Evolutionary conservation across 306 rosid genomes (phyloP).

Genomic region (Luffa acutangula): DNA sequence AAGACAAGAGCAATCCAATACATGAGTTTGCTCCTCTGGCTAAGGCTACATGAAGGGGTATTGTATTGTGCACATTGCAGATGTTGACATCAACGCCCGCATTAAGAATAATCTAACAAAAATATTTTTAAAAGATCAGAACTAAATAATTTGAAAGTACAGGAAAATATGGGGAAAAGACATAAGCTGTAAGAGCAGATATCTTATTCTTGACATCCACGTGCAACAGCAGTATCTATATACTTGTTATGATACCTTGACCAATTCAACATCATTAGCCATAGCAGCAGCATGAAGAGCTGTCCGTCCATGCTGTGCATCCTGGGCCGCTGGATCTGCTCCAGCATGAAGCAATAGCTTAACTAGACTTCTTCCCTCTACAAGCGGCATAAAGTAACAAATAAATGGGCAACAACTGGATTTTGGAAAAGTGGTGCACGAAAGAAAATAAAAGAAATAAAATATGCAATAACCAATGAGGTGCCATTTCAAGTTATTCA

Average conservation of each 20-base stretch:
- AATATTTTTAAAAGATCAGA: slow-evolving; percentile 12
- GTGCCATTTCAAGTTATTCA: not conserved
- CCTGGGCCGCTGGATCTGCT: slow-evolving; percentile 89
- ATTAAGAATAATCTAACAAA: slow-evolving; percentile 71
- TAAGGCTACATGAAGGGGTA: slow-evolving; percentile 92
- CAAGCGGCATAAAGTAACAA: slow-evolving; percentile 16
- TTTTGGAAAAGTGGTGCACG: not conserved
- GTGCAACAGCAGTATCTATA: not conserved
- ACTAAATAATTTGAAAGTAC: not conserved
- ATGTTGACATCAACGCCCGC: slow-evolving; percentile 93
- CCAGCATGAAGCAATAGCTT: slow-evolving; percentile 77
- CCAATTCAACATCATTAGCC: slow-evolving; percentile 82
- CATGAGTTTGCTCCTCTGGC: slow-evolving; percentile 98
- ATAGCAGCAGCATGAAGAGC: slow-evolving; percentile 92
- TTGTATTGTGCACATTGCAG: slow-evolving; percentile 77
- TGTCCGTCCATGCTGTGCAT: slow-evolving; percentile 84
- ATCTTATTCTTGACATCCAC: not conserved
- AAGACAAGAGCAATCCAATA: slow-evolving; percentile 73
- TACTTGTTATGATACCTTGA: slow-evolving; percentile 40
- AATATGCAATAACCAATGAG: slow-evolving; percentile 1
- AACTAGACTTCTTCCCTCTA: slow-evolving; percentile 95
- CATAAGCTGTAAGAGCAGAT: not conserved
- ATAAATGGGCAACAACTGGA: slow-evolving; percentile 9
- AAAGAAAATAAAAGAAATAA: not conserved
- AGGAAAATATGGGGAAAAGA: not conserved